Percentiles rank a stretch among this genome's conserved stretches.
Conservation (phyloP, 176 grass and related monocot genomes). For the Thinopyrum elongatum region DNA sequence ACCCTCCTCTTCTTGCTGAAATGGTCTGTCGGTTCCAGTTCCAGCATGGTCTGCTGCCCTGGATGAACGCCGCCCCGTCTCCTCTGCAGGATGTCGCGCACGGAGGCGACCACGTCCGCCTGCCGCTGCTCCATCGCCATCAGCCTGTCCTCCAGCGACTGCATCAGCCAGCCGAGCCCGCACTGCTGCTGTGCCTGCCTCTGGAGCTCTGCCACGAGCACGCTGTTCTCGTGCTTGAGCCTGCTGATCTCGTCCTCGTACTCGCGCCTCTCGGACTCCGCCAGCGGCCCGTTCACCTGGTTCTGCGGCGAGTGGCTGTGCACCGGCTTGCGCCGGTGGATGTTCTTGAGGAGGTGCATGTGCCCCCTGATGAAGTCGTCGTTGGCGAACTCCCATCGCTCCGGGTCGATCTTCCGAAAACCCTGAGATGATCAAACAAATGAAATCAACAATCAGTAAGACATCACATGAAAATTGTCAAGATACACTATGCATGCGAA, state of each 20-base stretch:
- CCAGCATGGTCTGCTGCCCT: neutral
- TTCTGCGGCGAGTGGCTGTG: conserved; percentile 75
- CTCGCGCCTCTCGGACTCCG: conserved; percentile 46
- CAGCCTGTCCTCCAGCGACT: conserved; percentile 57
- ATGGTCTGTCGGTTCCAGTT: neutral
- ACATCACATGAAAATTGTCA: neutral
- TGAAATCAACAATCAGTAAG: neutral
- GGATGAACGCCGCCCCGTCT: conserved; percentile 11
- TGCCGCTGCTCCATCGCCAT: conserved; percentile 53
- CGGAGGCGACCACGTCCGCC: conserved; percentile 29
- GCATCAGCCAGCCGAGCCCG: conserved; percentile 65
- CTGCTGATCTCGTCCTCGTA: conserved; percentile 69
- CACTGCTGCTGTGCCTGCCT: conserved; percentile 47
- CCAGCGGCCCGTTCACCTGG: conserved; percentile 33
- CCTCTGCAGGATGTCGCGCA: conserved; percentile 50
- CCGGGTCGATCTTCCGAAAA: conserved; percentile 72
- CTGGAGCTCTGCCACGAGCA: conserved; percentile 48
- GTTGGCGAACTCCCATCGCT: conserved; percentile 90
- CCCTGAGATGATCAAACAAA: conserved; percentile 43
- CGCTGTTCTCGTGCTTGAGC: conserved; percentile 62
- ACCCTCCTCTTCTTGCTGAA: conserved; percentile 77
- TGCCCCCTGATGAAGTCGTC: conserved; percentile 76
- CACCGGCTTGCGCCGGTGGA: conserved; percentile 80
- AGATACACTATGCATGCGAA: too few relatives aligned
- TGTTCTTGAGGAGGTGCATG: conserved; percentile 68